phyloP scores from a whole-genome alignment of 768 basidiomycete species.

The Pleurotus salmoneostramineus region DNA sequence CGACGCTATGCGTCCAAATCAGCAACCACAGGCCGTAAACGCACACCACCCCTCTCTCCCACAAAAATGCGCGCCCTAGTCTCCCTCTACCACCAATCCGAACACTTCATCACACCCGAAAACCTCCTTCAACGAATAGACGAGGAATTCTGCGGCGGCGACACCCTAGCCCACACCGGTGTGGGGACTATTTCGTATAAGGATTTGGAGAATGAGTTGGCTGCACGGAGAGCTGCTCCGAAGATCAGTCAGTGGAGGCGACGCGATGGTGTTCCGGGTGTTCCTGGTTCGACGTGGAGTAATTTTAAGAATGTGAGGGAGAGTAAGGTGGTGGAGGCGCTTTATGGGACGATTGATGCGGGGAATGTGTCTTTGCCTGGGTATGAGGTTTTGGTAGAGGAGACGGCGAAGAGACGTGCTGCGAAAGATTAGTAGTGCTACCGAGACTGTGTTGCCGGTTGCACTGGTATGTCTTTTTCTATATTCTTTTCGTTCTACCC shows the following conservation, averaged over 20 bases:
- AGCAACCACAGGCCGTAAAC: slow-evolving; percentile 11
- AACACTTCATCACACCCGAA: slow-evolving; percentile 65
- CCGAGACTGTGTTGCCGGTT: not conserved
- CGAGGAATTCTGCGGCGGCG: slow-evolving; percentile 44
- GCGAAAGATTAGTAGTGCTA: not conserved
- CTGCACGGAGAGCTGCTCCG: slow-evolving; percentile 24
- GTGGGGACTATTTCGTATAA: slow-evolving; percentile 11
- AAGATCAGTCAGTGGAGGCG: slow-evolving; percentile 35
- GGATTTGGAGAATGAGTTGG: slow-evolving; percentile 15
- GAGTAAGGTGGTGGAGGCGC: slow-evolving; percentile 40
- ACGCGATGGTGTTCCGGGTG: slow-evolving; percentile 11
- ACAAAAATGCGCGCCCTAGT: slow-evolving; percentile 70
- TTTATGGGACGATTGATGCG: slow-evolving; percentile 44
- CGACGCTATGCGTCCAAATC: slow-evolving; percentile 13
- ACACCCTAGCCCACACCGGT: not conserved
- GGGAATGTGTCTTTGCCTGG: slow-evolving; percentile 31
- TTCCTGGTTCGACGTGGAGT: slow-evolving; percentile 22
- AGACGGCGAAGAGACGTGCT: slow-evolving; percentile 15
- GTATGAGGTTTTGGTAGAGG: slow-evolving; percentile 43
- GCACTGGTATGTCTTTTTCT: not conserved
- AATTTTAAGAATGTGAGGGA: slow-evolving; percentile 27
- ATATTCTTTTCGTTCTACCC: not conserved
- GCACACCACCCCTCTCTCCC: slow-evolving; percentile 38
- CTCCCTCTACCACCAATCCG: slow-evolving; percentile 74
- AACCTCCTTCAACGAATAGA: slow-evolving; percentile 66